phyloP scores from a whole-genome alignment of 805 yeast genomes.

The Nematodospora valgi region DNA sequence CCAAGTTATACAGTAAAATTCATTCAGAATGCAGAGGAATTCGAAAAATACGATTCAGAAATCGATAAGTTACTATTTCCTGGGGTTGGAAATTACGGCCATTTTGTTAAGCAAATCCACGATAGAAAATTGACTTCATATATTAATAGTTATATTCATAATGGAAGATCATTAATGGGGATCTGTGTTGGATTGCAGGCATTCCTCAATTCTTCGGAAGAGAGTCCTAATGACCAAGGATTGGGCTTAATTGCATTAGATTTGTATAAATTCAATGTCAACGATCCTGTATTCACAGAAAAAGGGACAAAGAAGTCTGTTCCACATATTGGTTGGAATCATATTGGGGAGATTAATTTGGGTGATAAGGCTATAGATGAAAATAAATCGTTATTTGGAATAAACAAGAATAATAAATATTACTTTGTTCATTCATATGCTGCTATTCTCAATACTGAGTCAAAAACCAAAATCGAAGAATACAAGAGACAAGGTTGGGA shows the following conservation, averaged over 20 bases:
- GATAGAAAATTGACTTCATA: constrained; percentile 64
- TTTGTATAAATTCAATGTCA: constrained; percentile 53
- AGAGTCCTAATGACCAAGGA: constrained; percentile 49
- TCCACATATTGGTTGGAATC: constrained; percentile 97
- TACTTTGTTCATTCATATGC: constrained; percentile 97
- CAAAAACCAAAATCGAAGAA: constrained; percentile 15
- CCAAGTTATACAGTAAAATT: constrained; percentile 53
- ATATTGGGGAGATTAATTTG: constrained; percentile 26
- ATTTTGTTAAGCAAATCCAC: constrained; percentile 71
- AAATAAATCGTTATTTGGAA: constrained; percentile 48
- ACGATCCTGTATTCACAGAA: constrained; percentile 29
- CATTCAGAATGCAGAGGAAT: constrained; percentile 58
- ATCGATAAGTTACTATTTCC: constrained; percentile 74
- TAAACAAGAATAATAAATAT: constrained; percentile 67
- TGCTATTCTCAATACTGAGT: constrained; percentile 42
- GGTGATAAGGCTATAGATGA: constrained; percentile 21
- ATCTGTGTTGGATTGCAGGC: constrained; percentile 96
- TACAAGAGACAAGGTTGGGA: constrained; percentile 55
- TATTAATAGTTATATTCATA: constrained; percentile 56
- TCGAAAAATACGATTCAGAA: constrained; percentile 32
- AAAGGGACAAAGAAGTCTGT: constrained; percentile 63
- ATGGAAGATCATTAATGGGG: constrained; percentile 93
- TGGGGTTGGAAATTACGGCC: constrained; percentile 97
- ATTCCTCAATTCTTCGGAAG: constrained; percentile 71
- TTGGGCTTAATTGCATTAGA: constrained; percentile 43